Base-by-base conservation (phyloP, 345 rosid species). In the Ceriops decandra region DNA sequence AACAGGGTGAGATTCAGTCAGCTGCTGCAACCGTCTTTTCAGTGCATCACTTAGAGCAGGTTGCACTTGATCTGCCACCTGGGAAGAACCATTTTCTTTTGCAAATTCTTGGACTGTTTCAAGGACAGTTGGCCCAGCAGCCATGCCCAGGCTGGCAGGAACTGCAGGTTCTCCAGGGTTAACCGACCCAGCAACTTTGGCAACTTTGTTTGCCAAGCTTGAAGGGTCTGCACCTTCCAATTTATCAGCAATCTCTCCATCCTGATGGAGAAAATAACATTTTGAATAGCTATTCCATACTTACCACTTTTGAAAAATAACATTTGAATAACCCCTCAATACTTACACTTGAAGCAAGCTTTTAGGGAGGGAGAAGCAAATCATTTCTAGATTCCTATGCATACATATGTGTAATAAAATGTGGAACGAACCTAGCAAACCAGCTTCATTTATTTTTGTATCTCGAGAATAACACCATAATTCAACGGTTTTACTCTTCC, bases 201-300 rank as follows among this genome's bases (percentile, higher is more conserved):
- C 85, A 52, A 95, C 91, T 79, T 90, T 95, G 81, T 88, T 92
- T n/a, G 98, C 97, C 81, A 95, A 85, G 74, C 90, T 80, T 52
- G 99, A 88, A 31, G 99, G 98, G 75, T 95, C 93, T 62, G 98
- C 97, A 47, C 99, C 99, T 68, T 88, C 99, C 83, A 95, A 82
- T 60, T 82, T 83, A 80, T 92, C 98, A 51, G 86, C 84, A 69
- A 60, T 64, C 79, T 88, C 86, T 24, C 98, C 92, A 82, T 90
- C 92, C 99, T 92, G 84, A 49, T 28, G 35, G 28, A 52, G 57
- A 36, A 21, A 35, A 66, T 24, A 24, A 11, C 31, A 20, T 56
- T 42, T 42, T 42, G 49, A 42, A 11, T 42, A 13, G 16, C 49
- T 17, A 13, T 42, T 3, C 49, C 3, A 42, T 42, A 11, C 49